These are phyloP conservation scores for Neurospora tetrasperma DNA, from an alignment of 495 filamentous ascomycete genomes.

Conservation along the genomic window DNA sequence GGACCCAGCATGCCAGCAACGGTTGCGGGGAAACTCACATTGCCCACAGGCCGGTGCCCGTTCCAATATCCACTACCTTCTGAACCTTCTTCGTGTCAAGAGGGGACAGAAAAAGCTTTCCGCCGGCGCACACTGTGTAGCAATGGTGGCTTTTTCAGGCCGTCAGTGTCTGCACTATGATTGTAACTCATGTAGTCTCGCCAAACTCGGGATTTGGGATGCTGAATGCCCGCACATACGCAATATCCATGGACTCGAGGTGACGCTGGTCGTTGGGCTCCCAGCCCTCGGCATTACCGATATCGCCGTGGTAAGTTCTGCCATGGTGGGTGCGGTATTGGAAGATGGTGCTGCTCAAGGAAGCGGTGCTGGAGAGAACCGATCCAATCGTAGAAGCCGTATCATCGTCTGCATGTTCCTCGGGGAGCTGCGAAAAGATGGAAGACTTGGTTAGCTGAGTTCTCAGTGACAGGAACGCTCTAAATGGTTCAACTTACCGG, in stretches of 20 bases:
- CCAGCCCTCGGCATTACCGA: slow-evolving; percentile 5
- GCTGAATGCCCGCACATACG: neutral
- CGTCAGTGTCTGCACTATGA: neutral
- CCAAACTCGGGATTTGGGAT: neutral
- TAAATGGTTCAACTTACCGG: neutral
- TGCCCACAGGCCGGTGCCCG: slow-evolving; percentile 41
- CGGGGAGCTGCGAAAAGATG: neutral
- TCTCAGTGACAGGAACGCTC: neutral
- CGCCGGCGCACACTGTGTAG: slow-evolving; percentile 31
- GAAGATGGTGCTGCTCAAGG: slow-evolving; percentile 34
- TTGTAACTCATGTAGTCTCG: neutral
- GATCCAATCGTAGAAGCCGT: neutral
- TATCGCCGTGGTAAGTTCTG: slow-evolving; percentile 27
- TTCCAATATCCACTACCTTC: slow-evolving; percentile 55
- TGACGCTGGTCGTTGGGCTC: slow-evolving; percentile 18
- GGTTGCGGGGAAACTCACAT: slow-evolving; percentile 8
- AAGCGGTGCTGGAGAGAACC: slow-evolving; percentile 22
- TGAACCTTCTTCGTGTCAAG: slow-evolving; percentile 24
- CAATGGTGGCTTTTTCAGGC: slow-evolving; percentile 15
- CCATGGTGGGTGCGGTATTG: slow-evolving; percentile 36
- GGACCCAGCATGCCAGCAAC: neutral
- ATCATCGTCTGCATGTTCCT: neutral
- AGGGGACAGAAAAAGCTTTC: slow-evolving; percentile 46
- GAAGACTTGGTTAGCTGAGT: neutral
- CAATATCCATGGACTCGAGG: slow-evolving; percentile 16